A percentile compares a stretch with the other conserved stretches of the same genome.
These are phyloP conservation scores for Sphaerulina musiva DNA, from an alignment of 2,329 filamentous ascomycete species.

Conservation along the genomic window DNA sequence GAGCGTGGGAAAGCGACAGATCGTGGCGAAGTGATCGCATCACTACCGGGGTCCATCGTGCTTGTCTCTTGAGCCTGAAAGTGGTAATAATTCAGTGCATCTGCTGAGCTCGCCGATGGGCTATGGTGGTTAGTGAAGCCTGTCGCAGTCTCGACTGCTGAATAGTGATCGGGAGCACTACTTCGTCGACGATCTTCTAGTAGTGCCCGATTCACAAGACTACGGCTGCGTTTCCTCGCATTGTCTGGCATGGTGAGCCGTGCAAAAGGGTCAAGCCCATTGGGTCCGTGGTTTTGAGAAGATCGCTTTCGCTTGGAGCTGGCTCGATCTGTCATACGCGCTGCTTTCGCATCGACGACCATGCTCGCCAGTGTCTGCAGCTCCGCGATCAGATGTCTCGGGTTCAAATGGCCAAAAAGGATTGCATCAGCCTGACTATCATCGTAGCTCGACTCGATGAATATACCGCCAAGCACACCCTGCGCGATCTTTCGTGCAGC, in stretches of 20 bases:
- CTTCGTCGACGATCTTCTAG: slow-evolving; percentile 18
- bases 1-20: slow-evolving; percentile 12
- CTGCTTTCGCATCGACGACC: slow-evolving; percentile 50
- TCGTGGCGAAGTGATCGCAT: slow-evolving; percentile 19
- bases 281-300: slow-evolving; percentile 29
- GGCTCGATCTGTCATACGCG: slow-evolving; percentile 35
- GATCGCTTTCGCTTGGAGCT: slow-evolving; percentile 60
- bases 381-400: slow-evolving; percentile 74
- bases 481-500: slow-evolving; percentile 76
- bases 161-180: slow-evolving; percentile 14
- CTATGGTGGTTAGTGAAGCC: slow-evolving; percentile 1
- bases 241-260: slow-evolving; percentile 22
- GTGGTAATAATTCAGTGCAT: slow-evolving; percentile 15
- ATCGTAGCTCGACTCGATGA: slow-evolving; percentile 94
- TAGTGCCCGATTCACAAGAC: slow-evolving; percentile 22
- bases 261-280: slow-evolving; percentile 28
- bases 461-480: slow-evolving; percentile 69
- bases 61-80: slow-evolving; percentile 7
- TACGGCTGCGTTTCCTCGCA: slow-evolving; percentile 33
- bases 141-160: background rate
- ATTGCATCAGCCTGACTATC: slow-evolving; percentile 69
- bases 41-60: background rate
- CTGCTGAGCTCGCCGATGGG: slow-evolving; percentile 15
- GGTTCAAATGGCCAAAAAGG: slow-evolving; percentile 84
- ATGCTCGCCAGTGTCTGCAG: slow-evolving; percentile 63